These are phyloP conservation scores for Naematelia aurantialba DNA, from an alignment of 768 basidiomycete species.

Conservation along the genomic window DNA sequence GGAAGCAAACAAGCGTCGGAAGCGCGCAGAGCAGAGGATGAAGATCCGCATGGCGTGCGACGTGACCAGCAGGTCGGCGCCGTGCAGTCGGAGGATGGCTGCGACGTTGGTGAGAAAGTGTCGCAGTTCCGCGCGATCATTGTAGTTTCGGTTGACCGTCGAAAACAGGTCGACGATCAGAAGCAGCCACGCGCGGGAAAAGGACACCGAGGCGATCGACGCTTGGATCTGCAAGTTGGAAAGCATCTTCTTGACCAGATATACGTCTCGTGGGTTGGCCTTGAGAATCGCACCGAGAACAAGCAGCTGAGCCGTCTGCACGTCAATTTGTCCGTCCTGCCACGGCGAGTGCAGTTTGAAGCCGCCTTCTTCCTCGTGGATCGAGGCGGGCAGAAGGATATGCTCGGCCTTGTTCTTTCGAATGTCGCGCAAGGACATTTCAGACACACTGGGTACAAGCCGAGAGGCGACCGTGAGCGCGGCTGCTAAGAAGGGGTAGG, in stretches of 20 bases:
- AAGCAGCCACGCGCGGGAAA: conserved; percentile 36
- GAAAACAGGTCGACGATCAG: conserved; percentile 28
- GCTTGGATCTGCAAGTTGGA: conserved; percentile 37
- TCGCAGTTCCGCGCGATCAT: conserved; percentile 40
- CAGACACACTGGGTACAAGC: conserved; percentile 18
- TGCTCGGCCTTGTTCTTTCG: conserved; percentile 38
- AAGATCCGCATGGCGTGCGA: conserved; percentile 35
- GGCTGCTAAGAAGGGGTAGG: conserved; percentile 13
- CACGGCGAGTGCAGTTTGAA: conserved; percentile 41
- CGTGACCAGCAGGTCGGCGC: conserved; percentile 25
- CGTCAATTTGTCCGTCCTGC: conserved; percentile 23
- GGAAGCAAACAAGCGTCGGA: conserved; percentile 35
- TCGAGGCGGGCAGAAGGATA: conserved; percentile 39
- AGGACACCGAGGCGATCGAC: conserved; percentile 23
- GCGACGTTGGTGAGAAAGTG: conserved; percentile 33
- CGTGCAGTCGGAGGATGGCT: conserved; percentile 25
- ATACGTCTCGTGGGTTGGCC: conserved; percentile 37
- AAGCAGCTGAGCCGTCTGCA: conserved; percentile 37
- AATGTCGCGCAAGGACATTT: conserved; percentile 35
- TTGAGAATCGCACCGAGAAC: conserved; percentile 23
- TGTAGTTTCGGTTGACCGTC: conserved; percentile 38
- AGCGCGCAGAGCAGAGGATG: conserved; percentile 40
- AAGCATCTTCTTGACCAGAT: conserved; percentile 42
- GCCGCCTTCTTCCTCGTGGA: conserved; percentile 41
- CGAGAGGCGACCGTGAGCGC: conserved; percentile 26